These are phyloP conservation scores for Amaranthus palmeri DNA, from an alignment of 148 eudicot genomes.

Conservation along the genomic window DNA sequence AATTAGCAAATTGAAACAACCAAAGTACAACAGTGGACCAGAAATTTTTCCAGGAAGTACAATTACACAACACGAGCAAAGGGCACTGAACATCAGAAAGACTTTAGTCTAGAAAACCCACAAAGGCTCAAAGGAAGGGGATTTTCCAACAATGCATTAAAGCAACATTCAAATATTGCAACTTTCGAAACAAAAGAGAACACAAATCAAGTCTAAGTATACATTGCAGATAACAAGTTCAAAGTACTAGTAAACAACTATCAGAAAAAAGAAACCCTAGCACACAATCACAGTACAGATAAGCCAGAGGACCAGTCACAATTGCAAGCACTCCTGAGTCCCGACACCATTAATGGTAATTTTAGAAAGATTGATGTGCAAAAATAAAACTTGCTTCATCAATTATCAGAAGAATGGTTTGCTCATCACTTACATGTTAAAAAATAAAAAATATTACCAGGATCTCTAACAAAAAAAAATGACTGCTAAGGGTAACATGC, in stretches of 20 bases:
- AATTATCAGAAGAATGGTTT: neutral
- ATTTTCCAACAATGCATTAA: neutral
- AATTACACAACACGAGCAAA: neutral
- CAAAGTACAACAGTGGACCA: neutral
- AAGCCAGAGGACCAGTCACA: neutral
- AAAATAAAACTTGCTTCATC: neutral
- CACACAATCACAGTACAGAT: neutral
- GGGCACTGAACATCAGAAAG: neutral
- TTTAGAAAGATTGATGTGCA: neutral
- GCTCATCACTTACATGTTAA: neutral
- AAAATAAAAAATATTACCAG: neutral
- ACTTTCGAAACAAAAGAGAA: neutral
- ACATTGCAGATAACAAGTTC: neutral
- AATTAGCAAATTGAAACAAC: neutral
- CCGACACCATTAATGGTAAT: neutral
- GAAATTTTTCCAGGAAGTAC: neutral
- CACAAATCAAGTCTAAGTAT: neutral
- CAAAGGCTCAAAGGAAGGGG: neutral
- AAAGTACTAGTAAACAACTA: neutral
- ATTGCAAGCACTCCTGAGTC: constrained; percentile 1
- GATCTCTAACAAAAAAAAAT: constrained; percentile 1
- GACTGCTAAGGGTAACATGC: neutral
- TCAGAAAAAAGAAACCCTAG: neutral
- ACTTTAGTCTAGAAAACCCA: neutral
- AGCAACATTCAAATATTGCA: neutral